Evolutionary conservation across 495 filamentous ascomycete genomes (phyloP), one percentile per base, ranked within the genome.

Genomic region (Neurospora sp.): DNA sequence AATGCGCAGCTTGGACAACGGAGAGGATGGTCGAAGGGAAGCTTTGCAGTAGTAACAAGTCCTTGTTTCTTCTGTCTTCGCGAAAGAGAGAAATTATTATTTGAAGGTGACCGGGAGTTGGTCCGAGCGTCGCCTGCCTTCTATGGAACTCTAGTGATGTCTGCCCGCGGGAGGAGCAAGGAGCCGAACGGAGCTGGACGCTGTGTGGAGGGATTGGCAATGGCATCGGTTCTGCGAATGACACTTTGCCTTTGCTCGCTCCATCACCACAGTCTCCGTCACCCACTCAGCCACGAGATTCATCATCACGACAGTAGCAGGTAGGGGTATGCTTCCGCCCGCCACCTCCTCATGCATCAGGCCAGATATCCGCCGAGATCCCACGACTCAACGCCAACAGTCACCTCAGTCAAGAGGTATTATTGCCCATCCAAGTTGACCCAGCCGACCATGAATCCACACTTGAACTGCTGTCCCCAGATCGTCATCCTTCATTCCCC

Each of bases 11-110:
- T 70, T 69, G 71, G 68, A 69, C 71, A 75, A 74, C 71, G 69
- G 72, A 73, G 14, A 35, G 27, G 27, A 70, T 77, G 73, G 78
- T 77, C 69, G 73, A 71, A 72, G 71, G 73, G 73, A 80, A 79
- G 77, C 70, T 78, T 81, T 75, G 39, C 69, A 44, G 68, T 74
- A 70, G 69, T 20, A 10, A 71, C 53, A 65, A 35, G 53, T 37
- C 53, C 53, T 65, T 65, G 53, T 35, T 65, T 65, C 53, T 65
- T 65, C 12, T 31, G 53, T 65, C 59, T 73, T 78, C 76, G 76
- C 76, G 75, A 75, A 69, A 75, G 48, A 73, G 74, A 79, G 76
- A 81, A 79, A 78, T 77, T 78, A 78, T 79, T 79, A 78, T 79
- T 79, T 77, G 75, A 70, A 70, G 71, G 77, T 73, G 69, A 68